Evolutionary conservation across 768 basidiomycete species (phyloP).

Genomic region (Termitomyces titanicus): DNA sequence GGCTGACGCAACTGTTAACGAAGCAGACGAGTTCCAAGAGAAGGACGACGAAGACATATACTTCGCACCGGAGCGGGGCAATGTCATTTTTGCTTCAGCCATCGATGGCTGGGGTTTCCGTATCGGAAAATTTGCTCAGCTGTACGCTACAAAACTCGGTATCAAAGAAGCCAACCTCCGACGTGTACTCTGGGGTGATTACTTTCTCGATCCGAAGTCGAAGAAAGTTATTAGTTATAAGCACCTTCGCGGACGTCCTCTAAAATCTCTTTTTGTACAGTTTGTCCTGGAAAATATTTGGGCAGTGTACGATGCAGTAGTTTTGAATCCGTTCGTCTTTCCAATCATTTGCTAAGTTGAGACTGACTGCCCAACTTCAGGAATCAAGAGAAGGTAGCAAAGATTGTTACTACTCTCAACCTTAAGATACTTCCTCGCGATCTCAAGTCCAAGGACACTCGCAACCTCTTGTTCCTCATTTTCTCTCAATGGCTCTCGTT

Average conservation of each 20-base stretch:
- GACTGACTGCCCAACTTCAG: constrained; percentile 34
- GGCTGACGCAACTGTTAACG: constrained; percentile 54
- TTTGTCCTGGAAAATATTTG: constrained; percentile 97
- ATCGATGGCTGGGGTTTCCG: constrained; percentile 98
- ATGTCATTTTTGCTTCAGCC: constrained; percentile 94
- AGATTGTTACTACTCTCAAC: constrained; percentile 80
- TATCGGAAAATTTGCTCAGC: constrained; percentile 86
- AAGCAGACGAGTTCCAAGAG: constrained; percentile 77
- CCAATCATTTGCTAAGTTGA: constrained; percentile 10
- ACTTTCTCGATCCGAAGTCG: constrained; percentile 93
- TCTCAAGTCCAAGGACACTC: constrained; percentile 86
- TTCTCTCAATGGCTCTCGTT: constrained; percentile 96
- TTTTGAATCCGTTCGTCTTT: constrained; percentile 79
- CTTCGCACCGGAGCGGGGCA: constrained; percentile 93
- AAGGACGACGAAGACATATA: constrained; percentile 98
- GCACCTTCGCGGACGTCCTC: constrained; percentile 77
- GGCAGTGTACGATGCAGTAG: constrained; percentile 91
- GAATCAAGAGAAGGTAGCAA: constrained; percentile 83
- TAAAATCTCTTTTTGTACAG: constrained; percentile 97
- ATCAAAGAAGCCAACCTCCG: constrained; percentile 86
- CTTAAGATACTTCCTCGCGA: constrained; percentile 87
- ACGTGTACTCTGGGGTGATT: constrained; percentile 95
- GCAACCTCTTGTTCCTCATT: constrained; percentile 78
- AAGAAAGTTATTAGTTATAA: constrained; percentile 91
- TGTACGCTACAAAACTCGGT: constrained; percentile 87